Conservation (phyloP, 495 filamentous ascomycete genomes). For the Elasticomyces elasticus region DNA sequence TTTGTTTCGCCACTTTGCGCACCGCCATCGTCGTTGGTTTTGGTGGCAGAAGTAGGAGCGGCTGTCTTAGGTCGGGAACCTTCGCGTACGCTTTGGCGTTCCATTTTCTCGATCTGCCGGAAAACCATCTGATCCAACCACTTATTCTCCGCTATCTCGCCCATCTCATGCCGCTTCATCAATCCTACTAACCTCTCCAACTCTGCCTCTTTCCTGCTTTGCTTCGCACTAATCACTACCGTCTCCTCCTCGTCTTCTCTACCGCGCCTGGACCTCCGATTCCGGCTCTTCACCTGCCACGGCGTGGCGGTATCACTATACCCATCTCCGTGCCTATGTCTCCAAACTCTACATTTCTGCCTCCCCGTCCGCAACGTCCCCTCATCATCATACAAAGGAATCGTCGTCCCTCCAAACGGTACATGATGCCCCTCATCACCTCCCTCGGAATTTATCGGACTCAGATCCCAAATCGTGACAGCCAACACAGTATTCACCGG, state of each 20-base stretch:
- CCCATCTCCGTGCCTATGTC: constrained; percentile 76
- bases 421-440: constrained; percentile 57
- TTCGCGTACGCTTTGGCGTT: constrained; percentile 16
- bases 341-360: constrained; percentile 81
- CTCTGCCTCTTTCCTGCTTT: constrained; percentile 45
- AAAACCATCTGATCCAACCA: constrained; percentile 95
- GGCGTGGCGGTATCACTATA: constrained; percentile 73
- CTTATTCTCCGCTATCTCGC: constrained; percentile 80
- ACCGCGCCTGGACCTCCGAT: no score
- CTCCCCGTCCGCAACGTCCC: constrained; percentile 81
- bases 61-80: no score
- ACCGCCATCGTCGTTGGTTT: constrained; percentile 24
- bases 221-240: constrained; percentile 45
- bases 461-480: constrained; percentile 92
- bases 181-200: constrained; percentile 72
- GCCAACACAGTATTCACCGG: constrained; percentile 74
- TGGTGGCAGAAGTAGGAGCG: neutral
- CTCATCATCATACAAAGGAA: constrained; percentile 81
- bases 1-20: constrained; percentile 34
- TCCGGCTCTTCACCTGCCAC: constrained; percentile 38
- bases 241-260: constrained; percentile 42
- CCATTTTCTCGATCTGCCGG: constrained; percentile 62
- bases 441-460: constrained; percentile 57
- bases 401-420: constrained; percentile 89
- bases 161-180: constrained; percentile 97